Evolutionary conservation across 176 grass and related monocot species (phyloP).

Genomic region (Poa pratensis): DNA sequence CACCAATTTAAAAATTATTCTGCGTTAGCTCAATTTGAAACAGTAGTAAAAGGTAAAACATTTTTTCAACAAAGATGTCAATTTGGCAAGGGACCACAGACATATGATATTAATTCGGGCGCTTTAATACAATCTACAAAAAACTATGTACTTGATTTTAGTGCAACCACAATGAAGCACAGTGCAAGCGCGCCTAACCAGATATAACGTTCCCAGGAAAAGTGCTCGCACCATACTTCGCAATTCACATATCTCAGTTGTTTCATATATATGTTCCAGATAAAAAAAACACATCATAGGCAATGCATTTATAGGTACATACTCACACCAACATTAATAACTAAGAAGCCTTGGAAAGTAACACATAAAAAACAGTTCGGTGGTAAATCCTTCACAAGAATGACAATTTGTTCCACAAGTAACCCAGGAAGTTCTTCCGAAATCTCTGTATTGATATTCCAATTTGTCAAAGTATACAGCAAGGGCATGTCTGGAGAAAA

Average conservation of each 20-base stretch:
- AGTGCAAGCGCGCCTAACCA: not conserved
- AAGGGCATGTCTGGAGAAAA: slow-evolving; percentile 52
- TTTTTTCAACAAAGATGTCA: not conserved
- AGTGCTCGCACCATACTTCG: slow-evolving; percentile 31
- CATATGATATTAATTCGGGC: not conserved
- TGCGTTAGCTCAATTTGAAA: not conserved
- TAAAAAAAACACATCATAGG: slow-evolving; percentile 17
- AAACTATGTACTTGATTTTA: not conserved
- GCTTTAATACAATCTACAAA: not conserved
- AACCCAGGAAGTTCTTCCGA: slow-evolving; percentile 32
- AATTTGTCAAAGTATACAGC: slow-evolving; percentile 55
- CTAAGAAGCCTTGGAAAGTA: slow-evolving; percentile 26
- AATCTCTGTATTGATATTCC: not conserved
- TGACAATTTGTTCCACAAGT: slow-evolving; percentile 24
- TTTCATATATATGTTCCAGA: slow-evolving; percentile 26
- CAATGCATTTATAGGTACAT: slow-evolving; percentile 40
- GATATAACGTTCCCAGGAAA: not conserved
- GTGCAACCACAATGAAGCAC: too few relatives aligned
- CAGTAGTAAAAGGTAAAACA: not conserved
- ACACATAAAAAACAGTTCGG: not conserved
- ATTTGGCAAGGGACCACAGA: not conserved
- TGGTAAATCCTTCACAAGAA: slow-evolving; percentile 21
- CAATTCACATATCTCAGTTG: slow-evolving; percentile 40
- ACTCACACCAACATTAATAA: slow-evolving; percentile 45
- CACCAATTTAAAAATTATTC: not conserved